Evolutionary conservation across 345 rosid genomes (phyloP).

Genomic region (Eucalyptus grandis): DNA sequence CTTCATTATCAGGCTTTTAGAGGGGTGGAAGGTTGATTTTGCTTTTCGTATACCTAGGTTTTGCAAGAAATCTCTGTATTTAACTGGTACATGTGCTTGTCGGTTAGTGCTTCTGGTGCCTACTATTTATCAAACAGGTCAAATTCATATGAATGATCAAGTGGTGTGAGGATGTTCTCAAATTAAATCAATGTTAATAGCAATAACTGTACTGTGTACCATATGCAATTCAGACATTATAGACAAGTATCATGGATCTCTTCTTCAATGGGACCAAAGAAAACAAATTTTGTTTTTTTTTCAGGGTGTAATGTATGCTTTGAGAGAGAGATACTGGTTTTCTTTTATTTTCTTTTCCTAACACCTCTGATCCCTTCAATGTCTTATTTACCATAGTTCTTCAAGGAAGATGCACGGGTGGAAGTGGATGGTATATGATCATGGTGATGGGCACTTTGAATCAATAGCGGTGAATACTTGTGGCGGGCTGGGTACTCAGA

Average conservation of each 20-base stretch:
- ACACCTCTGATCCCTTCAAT: neutral
- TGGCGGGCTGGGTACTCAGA: neutral
- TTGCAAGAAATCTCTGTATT: neutral
- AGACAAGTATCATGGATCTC: neutral
- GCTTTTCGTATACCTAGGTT: neutral
- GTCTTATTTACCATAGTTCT: neutral
- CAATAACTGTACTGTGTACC: neutral
- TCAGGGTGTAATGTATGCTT: neutral
- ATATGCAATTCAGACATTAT: neutral
- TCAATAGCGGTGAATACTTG: neutral
- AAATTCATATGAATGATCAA: neutral
- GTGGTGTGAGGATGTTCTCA: neutral
- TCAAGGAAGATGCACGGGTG: neutral
- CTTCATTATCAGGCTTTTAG: neutral
- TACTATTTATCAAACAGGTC: neutral
- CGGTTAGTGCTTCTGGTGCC: neutral
- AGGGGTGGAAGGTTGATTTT: neutral
- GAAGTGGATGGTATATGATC: neutral
- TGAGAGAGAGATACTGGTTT: neutral
- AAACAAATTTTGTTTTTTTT: no score
- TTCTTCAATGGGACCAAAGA: neutral
- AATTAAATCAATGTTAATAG: neutral
- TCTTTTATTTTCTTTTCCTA: neutral
- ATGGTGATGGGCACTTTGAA: neutral
- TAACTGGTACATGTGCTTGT: neutral